Conservation (phyloP, 176 grass and related monocot genomes). For the Cenchrus americanus region DNA sequence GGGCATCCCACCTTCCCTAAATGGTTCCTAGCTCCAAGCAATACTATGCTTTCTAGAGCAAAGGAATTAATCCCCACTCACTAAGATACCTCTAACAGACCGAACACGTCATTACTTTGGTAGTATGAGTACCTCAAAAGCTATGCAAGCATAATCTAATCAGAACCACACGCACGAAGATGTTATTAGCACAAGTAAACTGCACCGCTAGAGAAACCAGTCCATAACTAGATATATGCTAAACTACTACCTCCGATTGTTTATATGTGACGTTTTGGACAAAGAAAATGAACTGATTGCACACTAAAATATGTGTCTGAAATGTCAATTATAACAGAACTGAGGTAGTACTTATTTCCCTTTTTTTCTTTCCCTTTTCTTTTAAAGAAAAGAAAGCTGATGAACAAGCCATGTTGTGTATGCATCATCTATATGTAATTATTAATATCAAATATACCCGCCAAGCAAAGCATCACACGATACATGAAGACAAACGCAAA, state of each 20-base stretch:
- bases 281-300: too few relatives aligned
- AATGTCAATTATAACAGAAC: too few relatives aligned
- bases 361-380: neutral
- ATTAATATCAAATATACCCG: neutral
- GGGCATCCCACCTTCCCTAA: slow-evolving; percentile 44
- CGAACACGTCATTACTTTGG: neutral
- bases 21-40: slow-evolving; percentile 26
- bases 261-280: too few relatives aligned
- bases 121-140: neutral
- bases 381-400: neutral
- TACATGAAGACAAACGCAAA: neutral
- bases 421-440: neutral
- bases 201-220: neutral
- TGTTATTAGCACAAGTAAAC: slow-evolving; percentile 8
- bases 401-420: neutral
- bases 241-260: too few relatives aligned
- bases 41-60: slow-evolving; percentile 29
- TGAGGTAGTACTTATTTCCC: too few relatives aligned
- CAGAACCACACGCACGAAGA: neutral
- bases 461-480: neutral
- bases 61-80: slow-evolving; percentile 37
- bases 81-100: slow-evolving; percentile 19
- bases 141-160: slow-evolving; percentile 39
- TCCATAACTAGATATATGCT: neutral
- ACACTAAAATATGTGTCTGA: too few relatives aligned